A percentile compares a stretch with the other conserved stretches of the same genome.
phyloP scores from a whole-genome alignment of 2,329 filamentous ascomycete species.

The Leptosphaerulina australis region DNA sequence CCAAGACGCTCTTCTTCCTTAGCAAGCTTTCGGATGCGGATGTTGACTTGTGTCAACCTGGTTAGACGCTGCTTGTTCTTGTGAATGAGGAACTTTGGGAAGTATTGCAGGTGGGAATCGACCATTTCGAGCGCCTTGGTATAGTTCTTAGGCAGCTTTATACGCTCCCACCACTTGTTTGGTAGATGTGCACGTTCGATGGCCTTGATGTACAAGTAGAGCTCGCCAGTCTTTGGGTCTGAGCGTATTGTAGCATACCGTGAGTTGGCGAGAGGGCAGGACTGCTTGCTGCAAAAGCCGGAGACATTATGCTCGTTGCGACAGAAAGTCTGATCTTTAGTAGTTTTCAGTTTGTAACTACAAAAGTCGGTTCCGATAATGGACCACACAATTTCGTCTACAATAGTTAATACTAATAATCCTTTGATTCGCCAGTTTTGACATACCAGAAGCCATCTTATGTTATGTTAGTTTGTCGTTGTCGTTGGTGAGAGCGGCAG shows the following conservation, averaged over 20 bases:
- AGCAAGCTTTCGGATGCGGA: constrained; percentile 75
- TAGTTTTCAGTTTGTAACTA: constrained; percentile 84
- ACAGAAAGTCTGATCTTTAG: constrained; percentile 79
- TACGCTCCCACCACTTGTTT: constrained; percentile 91
- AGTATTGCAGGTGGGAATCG: constrained; percentile 69
- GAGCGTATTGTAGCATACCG: constrained; percentile 91
- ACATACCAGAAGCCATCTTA: constrained; percentile 38
- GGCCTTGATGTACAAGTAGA: constrained; percentile 98
- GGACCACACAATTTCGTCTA: constrained; percentile 95
- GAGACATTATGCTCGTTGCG: constrained; percentile 76
- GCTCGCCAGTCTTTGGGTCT: constrained; percentile 76
- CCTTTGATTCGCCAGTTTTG: no score
- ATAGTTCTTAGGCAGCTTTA: constrained; percentile 90
- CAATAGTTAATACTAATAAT: not conserved
- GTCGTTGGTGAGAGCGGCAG: constrained; percentile 18
- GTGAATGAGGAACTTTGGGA: constrained; percentile 89
- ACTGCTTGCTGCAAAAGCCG: constrained; percentile 56
- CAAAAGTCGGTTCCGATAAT: constrained; percentile 96
- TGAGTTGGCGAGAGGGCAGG: constrained; percentile 88
- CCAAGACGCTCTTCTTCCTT: constrained; percentile 89
- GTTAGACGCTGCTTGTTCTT: constrained; percentile 98
- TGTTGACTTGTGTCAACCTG: constrained; percentile 87
- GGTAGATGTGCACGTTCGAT: constrained; percentile 73
- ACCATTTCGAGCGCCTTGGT: constrained; percentile 85
- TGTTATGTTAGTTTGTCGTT: constrained; percentile 1